phyloP scores from a whole-genome alignment of 306 rosid genomes.

The Prunus campanulata region DNA sequence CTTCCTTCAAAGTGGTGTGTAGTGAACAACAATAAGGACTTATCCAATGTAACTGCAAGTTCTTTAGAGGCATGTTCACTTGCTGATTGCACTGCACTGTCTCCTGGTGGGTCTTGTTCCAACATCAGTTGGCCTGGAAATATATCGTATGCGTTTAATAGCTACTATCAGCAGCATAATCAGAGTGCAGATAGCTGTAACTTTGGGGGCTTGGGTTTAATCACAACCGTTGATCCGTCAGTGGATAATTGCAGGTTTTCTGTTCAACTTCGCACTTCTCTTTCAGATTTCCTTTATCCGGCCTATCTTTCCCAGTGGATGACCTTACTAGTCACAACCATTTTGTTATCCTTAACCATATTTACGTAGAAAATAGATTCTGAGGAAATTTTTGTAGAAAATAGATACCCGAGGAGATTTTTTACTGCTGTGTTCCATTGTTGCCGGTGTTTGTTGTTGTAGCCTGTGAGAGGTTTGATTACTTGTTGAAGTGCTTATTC shows the following conservation, averaged over 20 bases:
- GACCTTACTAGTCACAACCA: conserved; percentile 33
- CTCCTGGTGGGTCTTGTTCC: conserved; percentile 84
- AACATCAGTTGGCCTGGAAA: conserved; percentile 79
- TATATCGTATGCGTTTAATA: conserved; percentile 80
- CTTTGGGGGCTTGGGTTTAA: conserved; percentile 75
- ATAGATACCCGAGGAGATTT: conserved; percentile 23
- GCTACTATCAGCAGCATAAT: conserved; percentile 87
- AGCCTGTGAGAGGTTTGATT: conserved; percentile 15
- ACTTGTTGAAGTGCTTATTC: neutral
- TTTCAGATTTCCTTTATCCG: conserved; percentile 27
- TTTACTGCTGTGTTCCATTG: conserved; percentile 29
- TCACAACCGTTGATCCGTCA: conserved; percentile 88
- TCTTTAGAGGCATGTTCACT: conserved; percentile 63
- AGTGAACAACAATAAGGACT: conserved; percentile 74
- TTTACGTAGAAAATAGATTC: conserved; percentile 27
- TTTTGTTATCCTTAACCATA: conserved; percentile 27
- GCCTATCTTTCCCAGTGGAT: conserved; percentile 23
- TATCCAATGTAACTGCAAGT: conserved; percentile 59
- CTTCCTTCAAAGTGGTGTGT: conserved; percentile 89
- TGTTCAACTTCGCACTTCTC: conserved; percentile 59
- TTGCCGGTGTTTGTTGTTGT: conserved; percentile 25
- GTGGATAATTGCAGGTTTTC: conserved; percentile 67
- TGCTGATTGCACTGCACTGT: conserved; percentile 78
- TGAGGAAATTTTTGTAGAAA: conserved; percentile 26
- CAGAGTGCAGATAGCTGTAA: conserved; percentile 72